Evolutionary conservation across 768 basidiomycete species (phyloP), one percentile per base, ranked within the genome.

Genomic region (Naganishia antarctica): DNA sequence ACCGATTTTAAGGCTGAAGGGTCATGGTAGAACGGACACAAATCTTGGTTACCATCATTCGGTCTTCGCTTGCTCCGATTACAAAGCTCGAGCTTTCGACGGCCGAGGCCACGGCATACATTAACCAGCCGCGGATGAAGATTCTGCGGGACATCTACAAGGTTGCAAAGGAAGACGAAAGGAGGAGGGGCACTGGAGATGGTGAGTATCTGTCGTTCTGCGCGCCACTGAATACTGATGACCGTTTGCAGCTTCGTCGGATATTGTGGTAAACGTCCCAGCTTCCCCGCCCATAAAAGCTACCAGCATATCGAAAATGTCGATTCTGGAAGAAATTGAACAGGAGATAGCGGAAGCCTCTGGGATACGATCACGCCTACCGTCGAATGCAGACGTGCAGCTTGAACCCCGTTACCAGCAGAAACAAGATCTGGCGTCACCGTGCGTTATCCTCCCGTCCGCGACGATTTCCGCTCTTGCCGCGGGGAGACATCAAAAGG

Each of bases 81-180:
- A 66, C 74, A 2, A 69, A 70, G 21, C 72, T 80, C 15, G 77
- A 80, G 51, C 64, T 72, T 3, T 75, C 75, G 0, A 77, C 76
- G 1, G 73, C 74, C 28, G 73, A 76, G 50, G 65, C 70, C 28
- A 68, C 64, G 16, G 73, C 71, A 12, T 73, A 73, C 61, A 78
- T 78, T 48, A 71, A 71, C 11, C 66, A 65, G 1, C 69, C 76
- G 16, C 72, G 74, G 29, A 65, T 74, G 40, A 65, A 66, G 16
- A 74, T 77, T 60, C 63, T 79, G 12, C 65, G 73, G 3, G 76
- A 77, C 58, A 70, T 80, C 25, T 79, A 78, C 69, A 61, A 70
- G 25, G 73, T 76, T 9, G 79, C 76, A 18, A 73, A 74, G 62
- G 76, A 77, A 63, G 78, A 78, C 49, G 75, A 78, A 70, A 65